These are phyloP conservation scores for Jaenimonas drosophilae DNA, from an alignment of 208 protist genomes.

Conservation along the genomic window DNA sequence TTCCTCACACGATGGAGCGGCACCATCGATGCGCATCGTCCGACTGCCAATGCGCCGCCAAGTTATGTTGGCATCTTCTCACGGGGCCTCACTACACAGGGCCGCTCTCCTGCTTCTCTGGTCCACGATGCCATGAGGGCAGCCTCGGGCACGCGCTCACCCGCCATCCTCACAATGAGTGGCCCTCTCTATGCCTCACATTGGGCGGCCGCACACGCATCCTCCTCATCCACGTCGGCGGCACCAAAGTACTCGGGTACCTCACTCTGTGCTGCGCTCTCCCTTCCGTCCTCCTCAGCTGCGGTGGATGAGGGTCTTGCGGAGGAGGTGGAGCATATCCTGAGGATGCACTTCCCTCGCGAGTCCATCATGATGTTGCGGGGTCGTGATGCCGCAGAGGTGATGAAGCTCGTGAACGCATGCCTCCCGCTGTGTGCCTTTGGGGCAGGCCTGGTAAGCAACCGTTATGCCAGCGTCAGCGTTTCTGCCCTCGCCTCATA, in stretches of 20 bases:
- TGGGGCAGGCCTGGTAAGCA: constrained; percentile 78
- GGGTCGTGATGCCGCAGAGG: constrained; percentile 16
- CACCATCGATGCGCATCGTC: no score
- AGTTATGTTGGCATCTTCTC: constrained; percentile 32
- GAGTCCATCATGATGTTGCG: constrained; percentile 49
- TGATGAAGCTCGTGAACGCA: constrained; percentile 60
- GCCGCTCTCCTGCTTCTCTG: constrained; percentile 15
- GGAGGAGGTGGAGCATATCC: constrained; percentile 6
- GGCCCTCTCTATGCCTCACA: constrained; percentile 51
- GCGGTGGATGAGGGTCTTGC: constrained; percentile 5
- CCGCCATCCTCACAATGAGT: constrained; percentile 28
- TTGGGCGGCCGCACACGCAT: neutral
- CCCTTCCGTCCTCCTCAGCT: constrained; percentile 12
- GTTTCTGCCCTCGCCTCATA: constrained; percentile 60
- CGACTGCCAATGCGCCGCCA: neutral
- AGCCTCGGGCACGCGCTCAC: no score
- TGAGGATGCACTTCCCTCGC: constrained; percentile 25
- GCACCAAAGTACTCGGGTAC: constrained; percentile 19
- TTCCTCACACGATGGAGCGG: no score
- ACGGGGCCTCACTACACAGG: constrained; percentile 37
- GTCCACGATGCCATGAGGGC: constrained; percentile 1
- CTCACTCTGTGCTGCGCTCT: constrained; percentile 19
- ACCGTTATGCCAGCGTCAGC: constrained; percentile 41
- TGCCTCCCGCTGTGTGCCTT: constrained; percentile 68
- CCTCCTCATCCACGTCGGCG: neutral